These are phyloP conservation scores for Scutellaria galericulata DNA, from an alignment of 257 asterid genomes.

Conservation along the genomic window DNA sequence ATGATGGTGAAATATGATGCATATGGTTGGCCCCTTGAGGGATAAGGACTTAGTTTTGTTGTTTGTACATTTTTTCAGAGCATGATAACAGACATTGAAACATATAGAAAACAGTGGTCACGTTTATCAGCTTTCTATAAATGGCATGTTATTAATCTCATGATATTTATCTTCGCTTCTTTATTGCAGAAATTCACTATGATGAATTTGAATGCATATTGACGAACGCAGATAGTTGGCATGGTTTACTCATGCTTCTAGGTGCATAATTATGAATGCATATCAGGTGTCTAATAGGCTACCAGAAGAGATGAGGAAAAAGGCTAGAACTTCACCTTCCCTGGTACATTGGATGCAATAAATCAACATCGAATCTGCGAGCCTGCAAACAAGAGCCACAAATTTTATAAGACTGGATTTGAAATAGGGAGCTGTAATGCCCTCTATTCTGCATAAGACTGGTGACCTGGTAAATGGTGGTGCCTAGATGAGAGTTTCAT, in stretches of 20 bases:
- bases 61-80: conserved; percentile 1
- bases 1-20: too few species aligned
- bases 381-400: conserved; percentile 60
- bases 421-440: conserved; percentile 16
- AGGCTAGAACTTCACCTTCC: conserved; percentile 58
- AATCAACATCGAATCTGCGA: conserved; percentile 63
- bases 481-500: conserved; percentile 20
- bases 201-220: conserved; percentile 12
- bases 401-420: conserved; percentile 11
- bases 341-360: conserved; percentile 85
- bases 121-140: conserved; percentile 5
- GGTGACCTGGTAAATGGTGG: conserved; percentile 27
- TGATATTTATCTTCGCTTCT: conserved; percentile 6
- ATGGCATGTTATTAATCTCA: conserved; percentile 4
- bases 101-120: conserved; percentile 1
- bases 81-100: conserved; percentile 13
- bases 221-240: conserved; percentile 26
- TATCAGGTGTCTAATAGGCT: conserved; percentile 9
- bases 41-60: too few species aligned
- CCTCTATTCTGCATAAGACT: conserved; percentile 26
- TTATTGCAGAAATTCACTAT: neutral
- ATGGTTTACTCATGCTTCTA: conserved; percentile 12
- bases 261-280: conserved; percentile 27
- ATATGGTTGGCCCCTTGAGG: too few species aligned
- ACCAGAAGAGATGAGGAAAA: neutral